These are phyloP conservation scores for Toxoplasma gondii DNA, from an alignment of 169 alveolate genomes.

Conservation along the genomic window DNA sequence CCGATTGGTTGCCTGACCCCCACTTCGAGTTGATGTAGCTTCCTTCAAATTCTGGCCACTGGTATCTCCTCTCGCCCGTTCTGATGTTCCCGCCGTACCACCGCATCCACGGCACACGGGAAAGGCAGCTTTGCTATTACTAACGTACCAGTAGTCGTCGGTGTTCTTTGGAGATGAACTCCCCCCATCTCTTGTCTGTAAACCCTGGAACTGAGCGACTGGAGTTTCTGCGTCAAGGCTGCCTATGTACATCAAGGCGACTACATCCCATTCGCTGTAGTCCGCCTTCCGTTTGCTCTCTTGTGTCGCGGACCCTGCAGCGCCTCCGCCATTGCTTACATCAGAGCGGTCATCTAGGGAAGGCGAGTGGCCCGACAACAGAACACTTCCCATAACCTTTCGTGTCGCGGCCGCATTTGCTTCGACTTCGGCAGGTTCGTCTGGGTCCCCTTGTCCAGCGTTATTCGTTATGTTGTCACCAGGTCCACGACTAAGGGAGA, in stretches of 20 bases:
- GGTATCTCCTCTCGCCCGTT: background rate
- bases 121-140: constrained; percentile 24
- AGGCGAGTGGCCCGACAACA: background rate
- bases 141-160: constrained; percentile 9
- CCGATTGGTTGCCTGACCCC: background rate
- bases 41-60: background rate
- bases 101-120: background rate
- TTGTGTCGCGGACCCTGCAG: background rate
- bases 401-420: background rate
- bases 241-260: constrained; percentile 18
- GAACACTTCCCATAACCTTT: background rate
- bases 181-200: background rate
- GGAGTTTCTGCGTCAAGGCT: constrained; percentile 25
- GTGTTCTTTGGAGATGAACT: background rate
- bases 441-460: background rate
- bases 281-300: background rate
- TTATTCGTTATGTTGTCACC: background rate
- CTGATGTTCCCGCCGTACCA: background rate
- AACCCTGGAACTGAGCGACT: background rate
- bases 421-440: background rate
- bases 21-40: background rate
- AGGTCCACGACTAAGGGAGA: background rate
- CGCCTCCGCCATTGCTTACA: background rate
- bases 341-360: background rate
- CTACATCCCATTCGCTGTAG: constrained; percentile 34